Evolutionary conservation across 2,329 filamentous ascomycete genomes (phyloP), one percentile per base, ranked within the genome.

Genomic region (Hypoxylon rubiginosum): DNA sequence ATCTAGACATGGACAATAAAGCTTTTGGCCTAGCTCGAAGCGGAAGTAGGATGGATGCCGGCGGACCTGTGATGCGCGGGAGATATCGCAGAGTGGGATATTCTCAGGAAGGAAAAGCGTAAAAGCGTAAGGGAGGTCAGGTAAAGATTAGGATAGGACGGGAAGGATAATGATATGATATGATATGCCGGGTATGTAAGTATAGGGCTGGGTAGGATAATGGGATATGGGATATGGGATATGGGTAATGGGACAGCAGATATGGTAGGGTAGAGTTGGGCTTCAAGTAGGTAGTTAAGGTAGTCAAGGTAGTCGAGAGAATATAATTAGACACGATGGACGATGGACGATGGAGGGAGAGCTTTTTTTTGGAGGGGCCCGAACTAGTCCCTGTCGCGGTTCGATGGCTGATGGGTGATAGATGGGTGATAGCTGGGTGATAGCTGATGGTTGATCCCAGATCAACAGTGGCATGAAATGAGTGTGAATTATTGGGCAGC

Each of bases 221-320:
- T 52, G 13, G 60, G 39, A 54, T 36, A 51, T 49, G 55, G 51
- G 13, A 32, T 26, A 32, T 32, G 11, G 45, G 21, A 49, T 13
- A 24, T 24, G 21, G 4, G 4, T 24, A 24, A 24, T 24, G 21
- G 39, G 34, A 39, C 5, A n/a, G n/a, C n/a, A 17, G 24, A 32
- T 46, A 54, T 60, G 63, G 66, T 69, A 69, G 61, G 67, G 67
- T 60, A 59, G 67, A 69, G 60, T 69, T 69, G 67, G 67, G 67
- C 67, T 61, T 69, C 67, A 67, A 66, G 62, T 68, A 65, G 67
- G 59, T 36, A 24, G 21, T 24, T 24, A 24, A 24, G 21, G 21
- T 24, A 24, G 21, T n/a, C n/a, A n/a, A n/a, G n/a, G n/a, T n/a
- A 24, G 21, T 24, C 21, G 21, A 49, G 28, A 61, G 66, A 69